A percentile compares a stretch with the other conserved stretches of the same genome.
Evolutionary conservation across 176 grass and related monocot species (phyloP).

Genomic region (Aechmea fasciata): DNA sequence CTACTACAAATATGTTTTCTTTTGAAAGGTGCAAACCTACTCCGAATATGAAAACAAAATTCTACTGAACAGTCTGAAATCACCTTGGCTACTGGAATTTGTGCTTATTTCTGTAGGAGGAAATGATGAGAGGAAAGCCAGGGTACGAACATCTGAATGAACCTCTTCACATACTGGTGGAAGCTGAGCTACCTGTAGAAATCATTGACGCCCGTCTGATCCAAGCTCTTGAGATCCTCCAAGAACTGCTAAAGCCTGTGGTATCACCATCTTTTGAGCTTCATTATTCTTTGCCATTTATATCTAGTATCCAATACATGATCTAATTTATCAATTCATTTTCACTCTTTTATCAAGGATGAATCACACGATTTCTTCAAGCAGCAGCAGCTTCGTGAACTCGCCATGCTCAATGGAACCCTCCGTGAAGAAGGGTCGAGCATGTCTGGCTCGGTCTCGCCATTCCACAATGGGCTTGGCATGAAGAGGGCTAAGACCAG

Average conservation of each 20-base stretch:
- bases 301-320: background rate
- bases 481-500: constrained; percentile 49
- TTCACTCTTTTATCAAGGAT: constrained; percentile 36
- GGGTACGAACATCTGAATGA: constrained; percentile 86
- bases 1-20: too few relatives aligned
- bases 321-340: constrained; percentile 10
- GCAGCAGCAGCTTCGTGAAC: constrained; percentile 70
- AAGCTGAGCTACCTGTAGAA: constrained; percentile 72
- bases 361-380: constrained; percentile 93
- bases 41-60: too few relatives aligned
- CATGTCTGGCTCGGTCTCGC: constrained; percentile 35
- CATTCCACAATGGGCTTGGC: constrained; percentile 42
- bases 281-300: background rate
- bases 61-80: background rate
- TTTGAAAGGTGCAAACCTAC: too few relatives aligned
- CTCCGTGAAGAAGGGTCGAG: constrained; percentile 48
- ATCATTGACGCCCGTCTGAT: constrained; percentile 59
- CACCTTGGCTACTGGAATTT: background rate
- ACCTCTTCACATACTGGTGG: constrained; percentile 75
- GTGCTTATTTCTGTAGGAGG: constrained; percentile 33
- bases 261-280: constrained; percentile 15
- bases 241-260: constrained; percentile 69
- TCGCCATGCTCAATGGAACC: constrained; percentile 69
- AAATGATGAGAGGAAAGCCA: constrained; percentile 72
- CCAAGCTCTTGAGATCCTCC: constrained; percentile 75